These are phyloP conservation scores for Pseudonitzschia multistriata DNA, from an alignment of 108 stramenopile species.

Conservation along the genomic window DNA sequence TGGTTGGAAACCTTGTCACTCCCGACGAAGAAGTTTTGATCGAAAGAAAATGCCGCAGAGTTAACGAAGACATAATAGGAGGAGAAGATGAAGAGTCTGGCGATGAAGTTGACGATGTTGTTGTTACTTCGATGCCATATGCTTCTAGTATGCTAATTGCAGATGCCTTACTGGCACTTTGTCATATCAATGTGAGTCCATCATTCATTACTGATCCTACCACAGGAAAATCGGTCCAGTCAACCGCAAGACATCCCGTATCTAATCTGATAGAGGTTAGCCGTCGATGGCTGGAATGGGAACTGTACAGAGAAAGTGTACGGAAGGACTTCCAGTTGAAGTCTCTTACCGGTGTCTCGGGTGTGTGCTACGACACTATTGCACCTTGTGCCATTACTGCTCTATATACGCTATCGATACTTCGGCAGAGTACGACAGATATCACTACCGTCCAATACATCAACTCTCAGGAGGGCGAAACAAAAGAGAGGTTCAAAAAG, in stretches of 20 bases:
- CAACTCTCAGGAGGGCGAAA: constrained; percentile 5
- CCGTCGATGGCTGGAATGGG: constrained; percentile 83
- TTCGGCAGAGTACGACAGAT: constrained; percentile 69
- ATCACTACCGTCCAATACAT: constrained; percentile 24
- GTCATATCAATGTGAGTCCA: constrained; percentile 73
- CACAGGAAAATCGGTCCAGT: constrained; percentile 56
- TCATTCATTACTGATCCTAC: constrained; percentile 65
- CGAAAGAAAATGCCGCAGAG: constrained; percentile 27
- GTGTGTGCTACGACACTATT: constrained; percentile 54
- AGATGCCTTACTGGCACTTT: constrained; percentile 76
- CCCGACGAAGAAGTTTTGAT: constrained; percentile 62
- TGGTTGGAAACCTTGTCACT: constrained; percentile 56
- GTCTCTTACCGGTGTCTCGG: constrained; percentile 52
- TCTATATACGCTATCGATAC: constrained; percentile 67
- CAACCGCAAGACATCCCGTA: constrained; percentile 73
- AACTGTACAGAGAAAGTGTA: constrained; percentile 67
- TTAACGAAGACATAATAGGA: constrained; percentile 14
- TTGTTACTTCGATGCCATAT: constrained; percentile 52
- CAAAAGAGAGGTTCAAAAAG: constrained; percentile 3
- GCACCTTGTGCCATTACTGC: constrained; percentile 81
- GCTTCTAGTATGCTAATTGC: constrained; percentile 69
- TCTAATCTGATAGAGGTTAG: constrained; percentile 56
- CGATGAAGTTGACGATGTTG: constrained; percentile 44
- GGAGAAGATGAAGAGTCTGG: constrained; percentile 27
- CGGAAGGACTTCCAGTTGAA: constrained; percentile 40